Conservation (phyloP, 2,329 filamentous ascomycete genomes). For the Calonectria naviculata region DNA sequence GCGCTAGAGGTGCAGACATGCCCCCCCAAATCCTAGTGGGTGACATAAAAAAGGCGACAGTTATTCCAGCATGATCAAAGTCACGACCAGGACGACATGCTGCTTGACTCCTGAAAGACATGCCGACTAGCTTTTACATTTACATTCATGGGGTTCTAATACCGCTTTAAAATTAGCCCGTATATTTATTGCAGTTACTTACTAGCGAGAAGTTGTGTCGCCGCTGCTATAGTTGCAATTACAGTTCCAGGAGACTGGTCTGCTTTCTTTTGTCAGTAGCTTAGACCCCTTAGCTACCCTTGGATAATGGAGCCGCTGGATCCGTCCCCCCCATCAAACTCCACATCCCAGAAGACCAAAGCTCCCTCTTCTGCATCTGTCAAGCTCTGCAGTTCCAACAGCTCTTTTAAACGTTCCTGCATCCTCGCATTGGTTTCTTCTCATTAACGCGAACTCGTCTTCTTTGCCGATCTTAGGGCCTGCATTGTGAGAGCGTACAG, state of each 20-base stretch:
- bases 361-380: neutral
- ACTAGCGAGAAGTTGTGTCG: neutral
- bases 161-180: too few relatives aligned
- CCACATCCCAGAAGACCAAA: neutral
- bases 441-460: neutral
- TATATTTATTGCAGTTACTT: neutral
- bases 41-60: neutral
- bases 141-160: too few relatives aligned
- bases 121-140: neutral
- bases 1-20: neutral
- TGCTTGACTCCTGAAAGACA: neutral
- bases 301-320: neutral
- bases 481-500: too few relatives aligned
- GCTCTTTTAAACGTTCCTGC: neutral
- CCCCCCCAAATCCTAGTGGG: neutral
- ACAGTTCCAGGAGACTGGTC: neutral
- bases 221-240: neutral
- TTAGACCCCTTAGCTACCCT: neutral
- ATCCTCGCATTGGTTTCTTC: neutral
- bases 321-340: slow-evolving; percentile 1
- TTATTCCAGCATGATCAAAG: neutral
- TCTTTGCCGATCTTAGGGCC: neutral
- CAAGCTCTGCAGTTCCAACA: neutral
- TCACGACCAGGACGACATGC: neutral
- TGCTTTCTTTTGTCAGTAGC: neutral